Conservation (phyloP, 495 filamentous ascomycete genomes). For the Aspergillus leporis region DNA sequence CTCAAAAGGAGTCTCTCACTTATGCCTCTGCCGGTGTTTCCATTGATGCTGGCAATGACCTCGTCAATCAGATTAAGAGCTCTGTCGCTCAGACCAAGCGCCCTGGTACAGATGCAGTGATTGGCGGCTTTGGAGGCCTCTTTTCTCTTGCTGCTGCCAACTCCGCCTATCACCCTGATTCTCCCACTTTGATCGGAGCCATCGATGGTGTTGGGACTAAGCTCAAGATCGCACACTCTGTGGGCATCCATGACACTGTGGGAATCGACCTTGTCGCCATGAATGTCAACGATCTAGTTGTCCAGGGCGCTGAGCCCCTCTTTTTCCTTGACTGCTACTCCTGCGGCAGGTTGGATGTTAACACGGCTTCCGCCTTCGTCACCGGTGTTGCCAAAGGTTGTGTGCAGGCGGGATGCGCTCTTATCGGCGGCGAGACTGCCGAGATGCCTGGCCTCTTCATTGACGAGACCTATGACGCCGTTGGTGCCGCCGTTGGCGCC, state of each 20-base stretch:
- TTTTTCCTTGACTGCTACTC: constrained; percentile 98
- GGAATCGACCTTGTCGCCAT: constrained; percentile 97
- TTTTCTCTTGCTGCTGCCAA: constrained; percentile 75
- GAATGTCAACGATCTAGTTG: constrained; percentile 97
- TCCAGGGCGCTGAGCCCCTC: constrained; percentile 89
- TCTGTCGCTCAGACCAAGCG: constrained; percentile 76
- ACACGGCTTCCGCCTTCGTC: constrained; percentile 77
- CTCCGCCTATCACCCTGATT: constrained; percentile 62
- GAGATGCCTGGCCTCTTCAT: constrained; percentile 96
- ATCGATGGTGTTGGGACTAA: constrained; percentile 98
- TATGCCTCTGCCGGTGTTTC: constrained; percentile 93
- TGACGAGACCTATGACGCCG: constrained; percentile 83
- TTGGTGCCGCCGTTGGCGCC: constrained; percentile 82
- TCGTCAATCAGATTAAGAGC: constrained; percentile 85
- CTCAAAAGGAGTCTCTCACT: constrained; percentile 61
- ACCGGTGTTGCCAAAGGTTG: constrained; percentile 86
- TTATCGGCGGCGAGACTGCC: constrained; percentile 93
- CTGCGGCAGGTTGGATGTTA: constrained; percentile 77
- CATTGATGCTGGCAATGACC: constrained; percentile 86
- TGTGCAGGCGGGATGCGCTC: constrained; percentile 75
- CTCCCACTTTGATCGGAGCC: constrained; percentile 80
- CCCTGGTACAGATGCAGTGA: constrained; percentile 83
- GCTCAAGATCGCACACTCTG: constrained; percentile 87
- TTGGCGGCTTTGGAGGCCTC: constrained; percentile 92
- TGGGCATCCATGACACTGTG: constrained; percentile 87